Evolutionary conservation across 768 basidiomycete genomes (phyloP), one percentile per base, ranked within the genome.

Genomic region (Phanerochaete carnosa): DNA sequence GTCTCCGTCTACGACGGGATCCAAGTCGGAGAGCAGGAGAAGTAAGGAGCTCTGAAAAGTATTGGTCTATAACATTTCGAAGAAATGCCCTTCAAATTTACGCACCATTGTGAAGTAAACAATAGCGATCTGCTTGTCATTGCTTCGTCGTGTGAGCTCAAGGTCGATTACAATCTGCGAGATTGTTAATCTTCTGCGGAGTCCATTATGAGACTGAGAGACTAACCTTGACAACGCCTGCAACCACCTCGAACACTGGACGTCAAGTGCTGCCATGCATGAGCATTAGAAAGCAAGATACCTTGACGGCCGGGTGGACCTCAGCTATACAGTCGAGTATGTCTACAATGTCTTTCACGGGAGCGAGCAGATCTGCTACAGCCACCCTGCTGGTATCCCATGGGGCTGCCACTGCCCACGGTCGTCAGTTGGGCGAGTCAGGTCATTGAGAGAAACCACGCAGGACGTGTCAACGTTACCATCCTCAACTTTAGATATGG

Each of bases 41-140:
- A 66, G 64, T 16, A 68, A 60, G 9, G 62, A 37, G 19, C 57
- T 51, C 67, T 66, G 16, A 7, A 9, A 2, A 2, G 3, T 12
- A 1, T 16, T 33, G 22, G 26, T n/a, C n/a, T 9, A 23, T 12
- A 2, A 3, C 39, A 25, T n/a, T n/a, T 5, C n/a, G 26, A 16
- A 9, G 25, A 26, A 19, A 32, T 16, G 6, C 26, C n/a, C n/a
- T n/a, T 11, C 23, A 26, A 37, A 29, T 25, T 25, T 3, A 28
- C 57, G 16, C 35, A 68, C 69, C 65, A 70, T 70, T 15, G 67
- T 66, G 54, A 64, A 62, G 47, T 64, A 68, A 1, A 68, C 64
- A 9, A 64, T 58, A 15, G 65, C 68, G 46, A 70, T 65, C 52
- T 68, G 66, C 57, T 68, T 66, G 28, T 70, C 69, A 29, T 70